A percentile compares a stretch with the other conserved stretches of the same genome.
Conservation (phyloP, 257 asterid genomes). For the Hygrophila difformis region DNA sequence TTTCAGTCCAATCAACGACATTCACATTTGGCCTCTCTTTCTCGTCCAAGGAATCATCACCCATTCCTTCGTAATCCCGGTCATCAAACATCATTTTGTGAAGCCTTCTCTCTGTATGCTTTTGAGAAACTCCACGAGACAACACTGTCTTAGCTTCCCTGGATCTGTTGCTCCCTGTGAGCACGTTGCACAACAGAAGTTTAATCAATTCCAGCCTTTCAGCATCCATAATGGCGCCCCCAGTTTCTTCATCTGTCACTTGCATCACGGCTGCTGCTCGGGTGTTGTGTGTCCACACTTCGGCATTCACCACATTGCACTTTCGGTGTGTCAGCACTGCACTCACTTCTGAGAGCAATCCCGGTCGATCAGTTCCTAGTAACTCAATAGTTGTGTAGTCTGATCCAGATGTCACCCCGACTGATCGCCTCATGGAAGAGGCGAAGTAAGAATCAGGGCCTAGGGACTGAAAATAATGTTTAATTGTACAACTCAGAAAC, state of each 20-base stretch:
- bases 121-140: conserved; percentile 53
- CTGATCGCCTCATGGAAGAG: conserved; percentile 84
- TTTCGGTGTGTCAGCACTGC: conserved; percentile 86
- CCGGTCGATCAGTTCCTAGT: conserved; percentile 88
- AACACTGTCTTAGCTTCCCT: conserved; percentile 76
- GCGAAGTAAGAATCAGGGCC: conserved; percentile 97
- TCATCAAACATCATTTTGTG: conserved; percentile 97
- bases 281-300: conserved; percentile 98
- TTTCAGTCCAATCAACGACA: conserved; percentile 86
- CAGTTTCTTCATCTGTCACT: conserved; percentile 64
- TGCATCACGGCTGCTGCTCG: conserved; percentile 96
- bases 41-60: conserved; percentile 27
- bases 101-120: conserved; percentile 79
- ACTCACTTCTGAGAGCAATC: conserved; percentile 91
- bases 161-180: conserved; percentile 63
- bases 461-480: conserved; percentile 56
- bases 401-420: conserved; percentile 53
- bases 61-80: conserved; percentile 65
- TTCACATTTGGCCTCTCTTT: conserved; percentile 68
- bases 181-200: conserved; percentile 62
- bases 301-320: conserved; percentile 88
- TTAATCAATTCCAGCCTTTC: conserved; percentile 56
- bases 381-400: conserved; percentile 89
- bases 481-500: background rate
- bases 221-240: conserved; percentile 50